These are phyloP conservation scores for Ustilago vetiveriae DNA, from an alignment of 1,284 basidiomycete genomes.

Conservation along the genomic window DNA sequence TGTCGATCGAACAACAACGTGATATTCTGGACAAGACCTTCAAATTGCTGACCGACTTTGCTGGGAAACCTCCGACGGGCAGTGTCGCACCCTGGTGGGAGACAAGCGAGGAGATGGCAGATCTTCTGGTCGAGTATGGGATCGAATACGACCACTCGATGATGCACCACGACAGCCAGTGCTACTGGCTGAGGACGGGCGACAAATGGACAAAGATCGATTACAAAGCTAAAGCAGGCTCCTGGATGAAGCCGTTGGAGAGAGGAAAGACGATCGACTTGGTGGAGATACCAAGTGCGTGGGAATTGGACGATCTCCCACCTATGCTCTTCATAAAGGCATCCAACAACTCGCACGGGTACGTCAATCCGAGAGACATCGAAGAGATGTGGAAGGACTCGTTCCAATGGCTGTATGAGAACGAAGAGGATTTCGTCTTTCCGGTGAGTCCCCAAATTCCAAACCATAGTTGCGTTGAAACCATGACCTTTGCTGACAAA, in stretches of 20 bases:
- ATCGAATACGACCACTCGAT: conserved; percentile 75
- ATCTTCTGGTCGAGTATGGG: conserved; percentile 78
- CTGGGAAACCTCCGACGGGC: conserved; percentile 75
- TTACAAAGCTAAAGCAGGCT: conserved; percentile 72
- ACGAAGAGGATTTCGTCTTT: conserved; percentile 76
- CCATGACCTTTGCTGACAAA: too few species aligned
- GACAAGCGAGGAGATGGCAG: conserved; percentile 75
- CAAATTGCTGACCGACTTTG: conserved; percentile 76
- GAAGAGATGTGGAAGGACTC: conserved; percentile 81
- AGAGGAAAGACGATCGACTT: conserved; percentile 76
- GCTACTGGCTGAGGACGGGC: conserved; percentile 77
- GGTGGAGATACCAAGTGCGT: conserved; percentile 79
- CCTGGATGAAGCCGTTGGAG: conserved; percentile 80
- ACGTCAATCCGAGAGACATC: conserved; percentile 76
- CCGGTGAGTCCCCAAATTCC: too few species aligned
- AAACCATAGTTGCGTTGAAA: too few species aligned
- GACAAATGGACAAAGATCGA: conserved; percentile 81
- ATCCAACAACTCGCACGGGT: conserved; percentile 76
- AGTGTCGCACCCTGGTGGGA: conserved; percentile 84
- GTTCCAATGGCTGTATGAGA: conserved; percentile 78
- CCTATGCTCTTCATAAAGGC: conserved; percentile 81
- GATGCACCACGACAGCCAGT: conserved; percentile 72
- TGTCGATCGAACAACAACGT: conserved; percentile 76
- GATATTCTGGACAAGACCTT: conserved; percentile 78
- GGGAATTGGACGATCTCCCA: conserved; percentile 75